Evolutionary conservation across 2,329 filamentous ascomycete genomes (phyloP), one percentile per base, ranked within the genome.

Genomic region (Colletotrichum caudatum): DNA sequence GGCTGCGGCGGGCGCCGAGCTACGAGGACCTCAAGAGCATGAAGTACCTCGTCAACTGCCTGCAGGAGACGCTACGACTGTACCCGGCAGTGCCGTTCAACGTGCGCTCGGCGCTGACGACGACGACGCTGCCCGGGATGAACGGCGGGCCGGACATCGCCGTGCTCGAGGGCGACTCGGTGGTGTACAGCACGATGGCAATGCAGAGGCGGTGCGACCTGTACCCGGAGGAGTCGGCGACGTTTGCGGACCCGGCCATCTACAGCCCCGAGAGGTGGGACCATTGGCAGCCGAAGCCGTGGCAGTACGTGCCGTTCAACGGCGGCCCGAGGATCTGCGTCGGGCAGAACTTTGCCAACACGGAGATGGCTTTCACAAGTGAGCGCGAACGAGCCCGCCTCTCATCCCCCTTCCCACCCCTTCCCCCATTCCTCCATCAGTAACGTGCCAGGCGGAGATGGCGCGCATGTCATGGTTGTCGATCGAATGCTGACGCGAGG

Each of bases 31-130:
- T 78, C 9, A 76, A 74, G 35, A 75, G 77, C 41, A 97, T 97
- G 94, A 92, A 92, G 76, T 97, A 95, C 79, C 87, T 96, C 68
- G 84, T 89, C 79, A 85, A 91, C 75, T 83, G 92, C 57, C 86
- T 97, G 75, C 92, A 93, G 81, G 94, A 97, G 82, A 93, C 90
- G 0, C 87, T 95, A 71, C 90, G 94, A 11, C 82, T 95, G 12
- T 94, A 95, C 80, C 93, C 93, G 0, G 86, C 90, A 20, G 92
- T 96, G 2, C 93, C 94, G 1, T 93, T 92, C 84, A 96, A 96
- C 81, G 87, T 94, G 64, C 91, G 94, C 73, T 84, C 91, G 39
- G 89, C 93, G 14, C 85, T 94, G 23, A 86, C 85, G 71, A 92
- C 95, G 82, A 95, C 93, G 5, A 93, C 90, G 0, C 87, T 97